phyloP scores from a whole-genome alignment of 2,329 filamentous ascomycete species.

The Magnaporthiopsis incrustans region DNA sequence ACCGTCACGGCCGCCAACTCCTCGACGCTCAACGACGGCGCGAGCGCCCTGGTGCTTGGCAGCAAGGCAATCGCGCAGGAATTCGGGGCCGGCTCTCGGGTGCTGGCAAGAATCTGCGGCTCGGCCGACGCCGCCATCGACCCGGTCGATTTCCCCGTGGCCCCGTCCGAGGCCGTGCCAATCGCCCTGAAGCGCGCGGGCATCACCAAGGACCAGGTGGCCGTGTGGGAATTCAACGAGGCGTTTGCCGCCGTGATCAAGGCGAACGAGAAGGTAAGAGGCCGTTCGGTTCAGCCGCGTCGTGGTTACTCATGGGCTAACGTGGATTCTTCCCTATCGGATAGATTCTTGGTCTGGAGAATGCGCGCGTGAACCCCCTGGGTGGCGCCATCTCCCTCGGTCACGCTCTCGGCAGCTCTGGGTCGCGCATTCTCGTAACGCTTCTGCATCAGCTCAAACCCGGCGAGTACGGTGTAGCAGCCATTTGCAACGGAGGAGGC shows the following conservation, averaged over 20 bases:
- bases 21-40: conserved; percentile 90
- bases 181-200: conserved; percentile 83
- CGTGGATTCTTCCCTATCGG: background rate
- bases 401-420: conserved; percentile 88
- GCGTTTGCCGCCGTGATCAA: conserved; percentile 94
- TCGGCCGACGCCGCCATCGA: conserved; percentile 87
- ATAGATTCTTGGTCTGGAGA: conserved; percentile 70
- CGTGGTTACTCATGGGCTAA: background rate
- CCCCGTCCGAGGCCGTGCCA: conserved; percentile 85
- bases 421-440: conserved; percentile 82
- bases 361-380: conserved; percentile 75
- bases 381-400: conserved; percentile 89
- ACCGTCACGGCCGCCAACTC: conserved; percentile 94
- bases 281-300: too few species aligned
- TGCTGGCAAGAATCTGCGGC: conserved; percentile 78
- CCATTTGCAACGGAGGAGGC: conserved; percentile 95
- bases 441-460: conserved; percentile 85
- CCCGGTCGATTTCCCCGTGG: conserved; percentile 88
- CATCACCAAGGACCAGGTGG: conserved; percentile 83
- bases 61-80: conserved; percentile 73
- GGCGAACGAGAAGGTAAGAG: conserved; percentile 73
- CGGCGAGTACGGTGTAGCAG: conserved; percentile 89
- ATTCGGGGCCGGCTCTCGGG: conserved; percentile 68
- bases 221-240: conserved; percentile 98
- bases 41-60: conserved; percentile 78